A percentile compares a stretch with the other conserved stretches of the same genome.
phyloP scores from a whole-genome alignment of 768 basidiomycete genomes.

The Podaxis sp. region DNA sequence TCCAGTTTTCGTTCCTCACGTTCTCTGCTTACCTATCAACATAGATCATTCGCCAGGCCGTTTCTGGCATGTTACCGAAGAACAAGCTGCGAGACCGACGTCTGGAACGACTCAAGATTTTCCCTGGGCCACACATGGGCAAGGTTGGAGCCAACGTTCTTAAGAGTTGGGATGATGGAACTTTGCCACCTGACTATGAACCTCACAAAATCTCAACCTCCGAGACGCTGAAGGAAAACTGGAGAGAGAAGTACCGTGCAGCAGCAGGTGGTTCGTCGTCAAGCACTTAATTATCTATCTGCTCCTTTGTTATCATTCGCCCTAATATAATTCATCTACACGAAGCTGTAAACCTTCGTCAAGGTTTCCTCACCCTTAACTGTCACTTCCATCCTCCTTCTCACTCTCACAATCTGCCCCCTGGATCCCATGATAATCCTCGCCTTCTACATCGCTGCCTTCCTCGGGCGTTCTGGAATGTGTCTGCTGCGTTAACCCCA shows the following conservation, averaged over 20 bases:
- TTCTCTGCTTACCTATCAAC: neutral
- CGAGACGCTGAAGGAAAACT: slow-evolving; percentile 32
- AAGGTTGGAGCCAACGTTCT: slow-evolving; percentile 75
- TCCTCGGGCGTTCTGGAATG: neutral
- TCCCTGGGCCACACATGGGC: slow-evolving; percentile 77
- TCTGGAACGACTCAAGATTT: slow-evolving; percentile 86
- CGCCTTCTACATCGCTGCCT: no score
- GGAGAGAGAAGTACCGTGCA: slow-evolving; percentile 26
- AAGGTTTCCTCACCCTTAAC: neutral
- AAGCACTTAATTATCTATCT: slow-evolving; percentile 6
- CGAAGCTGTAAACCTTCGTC: neutral
- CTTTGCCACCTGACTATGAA: slow-evolving; percentile 50
- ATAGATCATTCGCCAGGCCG: slow-evolving; percentile 93
- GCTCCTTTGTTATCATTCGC: neutral
- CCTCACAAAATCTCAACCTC: slow-evolving; percentile 42
- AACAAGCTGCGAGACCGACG: slow-evolving; percentile 92
- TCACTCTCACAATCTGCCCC: slow-evolving; percentile 14
- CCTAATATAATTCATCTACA: neutral
- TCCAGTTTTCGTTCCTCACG: neutral
- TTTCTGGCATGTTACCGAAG: slow-evolving; percentile 98
- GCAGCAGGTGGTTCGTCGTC: slow-evolving; percentile 13
- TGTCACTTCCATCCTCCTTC: slow-evolving; percentile 2
- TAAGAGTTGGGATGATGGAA: slow-evolving; percentile 84
- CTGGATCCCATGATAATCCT: neutral
- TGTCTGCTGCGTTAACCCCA: neutral